Base-by-base conservation (phyloP, 2,329 filamentous ascomycete species). In the Ophiocordyceps sinensis region DNA sequence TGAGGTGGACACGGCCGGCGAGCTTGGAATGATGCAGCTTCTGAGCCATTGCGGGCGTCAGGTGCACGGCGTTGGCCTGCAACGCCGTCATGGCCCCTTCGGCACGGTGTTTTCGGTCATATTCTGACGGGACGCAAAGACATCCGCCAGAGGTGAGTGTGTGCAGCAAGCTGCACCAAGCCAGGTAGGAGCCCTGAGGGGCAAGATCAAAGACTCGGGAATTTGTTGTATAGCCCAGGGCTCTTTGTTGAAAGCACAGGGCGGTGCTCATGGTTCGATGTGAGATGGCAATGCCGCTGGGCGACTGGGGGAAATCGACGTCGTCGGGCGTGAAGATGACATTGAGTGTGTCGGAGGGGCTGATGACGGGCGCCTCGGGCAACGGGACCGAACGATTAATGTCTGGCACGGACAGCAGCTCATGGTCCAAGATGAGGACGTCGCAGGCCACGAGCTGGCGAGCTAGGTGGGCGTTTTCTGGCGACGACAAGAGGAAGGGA, bases 111-210 rank as follows among this genome's bases (percentile, higher is more conserved):
- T 12, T 29, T 3, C 29, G 29, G 19, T 40, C 39, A 17, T 19
- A 13, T 5, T 36, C 31, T 3, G 39, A 36, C 15, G 26, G 41
- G 37, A 43, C 36, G 19, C 38, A 40, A 7, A 43, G 42, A 15
- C 42, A 43, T 10, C 42, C 42, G 8, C 38, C 42, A 15, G 11
- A 32, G 13, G 35, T 28, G 15, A 40, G 30, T 8, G 42, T 41
- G 15, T 43, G 34, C 26, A 43, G 19, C n/a, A 43, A 15, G 23
- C 37, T 40, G 23, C 42, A 43, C 42, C 42, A 43, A 23, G 38
- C 34, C 10, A 40, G 19, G 17, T 37, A 40, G 8, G 42, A 43
- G 10, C 38, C 38, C 12, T 34, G 30, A 8, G 42, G 37, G 2
- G 39, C 32, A 14, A 28, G 17, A 17, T 43, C 38, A 32, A 43